Evolutionary conservation across 495 filamentous ascomycete species (phyloP).

Genomic region (Penicillium simplicissimum): DNA sequence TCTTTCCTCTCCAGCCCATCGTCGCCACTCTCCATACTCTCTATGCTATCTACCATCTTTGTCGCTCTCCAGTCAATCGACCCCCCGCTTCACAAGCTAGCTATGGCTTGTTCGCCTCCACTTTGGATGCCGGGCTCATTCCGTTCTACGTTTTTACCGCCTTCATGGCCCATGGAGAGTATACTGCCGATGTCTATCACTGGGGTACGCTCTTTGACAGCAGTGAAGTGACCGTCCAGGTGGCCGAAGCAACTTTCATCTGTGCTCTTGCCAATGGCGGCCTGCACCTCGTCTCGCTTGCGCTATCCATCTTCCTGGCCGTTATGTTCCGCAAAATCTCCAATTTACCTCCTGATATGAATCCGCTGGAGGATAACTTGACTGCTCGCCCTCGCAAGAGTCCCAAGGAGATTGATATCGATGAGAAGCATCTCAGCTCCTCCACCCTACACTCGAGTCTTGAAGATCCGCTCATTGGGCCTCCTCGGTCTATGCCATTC

Average conservation of each 20-base stretch:
- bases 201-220: slow-evolving; percentile 66
- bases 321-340: slow-evolving; percentile 79
- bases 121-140: slow-evolving; percentile 69
- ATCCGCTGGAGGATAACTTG: slow-evolving; percentile 82
- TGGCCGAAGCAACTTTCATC: slow-evolving; percentile 66
- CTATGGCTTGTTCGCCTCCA: slow-evolving; percentile 77
- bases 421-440: slow-evolving; percentile 53
- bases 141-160: slow-evolving; percentile 77
- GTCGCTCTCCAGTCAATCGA: slow-evolving; percentile 62
- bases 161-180: slow-evolving; percentile 52
- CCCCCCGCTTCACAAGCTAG: slow-evolving; percentile 77
- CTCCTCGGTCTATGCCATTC: slow-evolving; percentile 68
- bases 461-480: slow-evolving; percentile 57
- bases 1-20: slow-evolving; percentile 54
- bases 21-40: slow-evolving; percentile 67
- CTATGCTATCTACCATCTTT: slow-evolving; percentile 79
- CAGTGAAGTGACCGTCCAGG: slow-evolving; percentile 45
- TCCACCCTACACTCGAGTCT: slow-evolving; percentile 59
- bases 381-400: slow-evolving; percentile 73
- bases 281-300: slow-evolving; percentile 68
- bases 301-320: slow-evolving; percentile 68
- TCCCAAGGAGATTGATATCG: slow-evolving; percentile 70
- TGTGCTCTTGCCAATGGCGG: slow-evolving; percentile 58
- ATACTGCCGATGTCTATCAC: slow-evolving; percentile 42
- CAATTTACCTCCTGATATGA: slow-evolving; percentile 84